Evolutionary conservation across 805 yeast species (phyloP).

Genomic region (Wickerhamiella spandovensis): DNA sequence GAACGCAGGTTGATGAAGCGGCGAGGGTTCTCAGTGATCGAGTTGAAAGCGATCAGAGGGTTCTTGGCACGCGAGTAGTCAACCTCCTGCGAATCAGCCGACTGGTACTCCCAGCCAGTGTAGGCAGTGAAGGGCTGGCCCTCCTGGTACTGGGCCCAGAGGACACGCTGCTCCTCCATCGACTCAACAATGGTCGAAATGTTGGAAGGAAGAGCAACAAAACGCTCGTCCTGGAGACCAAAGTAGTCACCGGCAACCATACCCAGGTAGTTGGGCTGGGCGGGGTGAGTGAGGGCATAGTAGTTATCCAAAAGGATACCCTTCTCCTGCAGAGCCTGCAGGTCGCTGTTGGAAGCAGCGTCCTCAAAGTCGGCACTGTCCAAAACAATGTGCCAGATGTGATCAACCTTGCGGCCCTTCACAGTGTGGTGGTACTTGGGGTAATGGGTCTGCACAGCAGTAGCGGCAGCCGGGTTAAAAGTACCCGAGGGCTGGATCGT

Average conservation of each 20-base stretch:
- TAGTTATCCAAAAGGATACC: conserved; percentile 38
- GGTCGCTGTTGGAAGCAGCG: conserved; percentile 33
- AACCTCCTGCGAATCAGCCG: conserved; percentile 26
- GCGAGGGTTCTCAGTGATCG: conserved; percentile 25
- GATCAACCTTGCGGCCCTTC: conserved; percentile 20
- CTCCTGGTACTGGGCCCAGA: conserved; percentile 45
- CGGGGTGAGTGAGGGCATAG: conserved; percentile 40
- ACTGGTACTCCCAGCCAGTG: conserved; percentile 34
- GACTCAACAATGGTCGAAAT: conserved; percentile 37
- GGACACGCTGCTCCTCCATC: conserved; percentile 32
- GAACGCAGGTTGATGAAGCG: conserved; percentile 36
- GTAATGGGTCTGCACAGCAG: conserved; percentile 21
- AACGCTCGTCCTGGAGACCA: conserved; percentile 34
- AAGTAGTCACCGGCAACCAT: conserved; percentile 40
- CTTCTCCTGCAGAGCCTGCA: conserved; percentile 30
- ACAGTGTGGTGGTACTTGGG: conserved; percentile 21
- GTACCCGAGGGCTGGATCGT: conserved; percentile 20
- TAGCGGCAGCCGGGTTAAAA: conserved; percentile 20
- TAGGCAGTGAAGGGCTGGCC: conserved; percentile 40
- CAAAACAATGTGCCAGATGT: conserved; percentile 32
- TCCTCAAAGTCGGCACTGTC: conserved; percentile 40
- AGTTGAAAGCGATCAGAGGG: conserved; percentile 34
- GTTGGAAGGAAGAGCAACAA: conserved; percentile 32
- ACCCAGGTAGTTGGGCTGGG: conserved; percentile 41
- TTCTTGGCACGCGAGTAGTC: conserved; percentile 41